Percentiles rank a stretch among this genome's conserved stretches.
Conservation (phyloP, 176 grass and related monocot genomes). For the Carex pumila region DNA sequence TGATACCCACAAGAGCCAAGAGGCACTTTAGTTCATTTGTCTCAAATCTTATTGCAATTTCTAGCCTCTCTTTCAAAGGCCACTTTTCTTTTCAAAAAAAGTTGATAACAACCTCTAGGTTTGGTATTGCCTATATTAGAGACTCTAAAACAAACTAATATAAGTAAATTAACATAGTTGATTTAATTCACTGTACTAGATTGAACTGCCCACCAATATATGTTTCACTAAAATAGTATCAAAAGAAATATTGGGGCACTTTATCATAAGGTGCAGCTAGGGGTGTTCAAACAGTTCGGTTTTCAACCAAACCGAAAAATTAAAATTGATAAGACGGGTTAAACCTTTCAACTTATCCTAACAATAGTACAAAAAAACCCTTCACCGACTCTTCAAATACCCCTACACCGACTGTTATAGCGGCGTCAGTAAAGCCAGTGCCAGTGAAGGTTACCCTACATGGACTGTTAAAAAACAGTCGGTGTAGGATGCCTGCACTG, state of each 20-base stretch:
- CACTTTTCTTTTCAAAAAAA: neutral
- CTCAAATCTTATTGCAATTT: slow-evolving; percentile 15
- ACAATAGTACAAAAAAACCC: too few relatives aligned
- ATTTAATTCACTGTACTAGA: neutral
- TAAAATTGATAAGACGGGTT: too few relatives aligned
- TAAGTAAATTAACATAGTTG: neutral
- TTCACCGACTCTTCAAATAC: too few relatives aligned
- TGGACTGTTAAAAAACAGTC: too few relatives aligned
- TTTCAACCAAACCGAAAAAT: too few relatives aligned
- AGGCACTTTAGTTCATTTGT: neutral
- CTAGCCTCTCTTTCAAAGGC: neutral
- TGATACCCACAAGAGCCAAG: slow-evolving; percentile 17
- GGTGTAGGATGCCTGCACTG: too few relatives aligned
- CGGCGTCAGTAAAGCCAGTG: too few relatives aligned
- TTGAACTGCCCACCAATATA: neutral
- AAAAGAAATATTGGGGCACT: neutral
- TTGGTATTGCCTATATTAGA: neutral
- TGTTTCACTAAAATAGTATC: neutral
- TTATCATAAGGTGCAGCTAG: neutral
- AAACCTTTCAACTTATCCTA: too few relatives aligned
- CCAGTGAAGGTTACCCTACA: too few relatives aligned
- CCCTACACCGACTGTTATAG: too few relatives aligned
- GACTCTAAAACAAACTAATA: neutral
- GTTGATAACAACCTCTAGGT: neutral
- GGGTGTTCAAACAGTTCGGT: too few relatives aligned